Conservation (phyloP, 371 early-diverging fungal species). For the Mortierella sp. region DNA sequence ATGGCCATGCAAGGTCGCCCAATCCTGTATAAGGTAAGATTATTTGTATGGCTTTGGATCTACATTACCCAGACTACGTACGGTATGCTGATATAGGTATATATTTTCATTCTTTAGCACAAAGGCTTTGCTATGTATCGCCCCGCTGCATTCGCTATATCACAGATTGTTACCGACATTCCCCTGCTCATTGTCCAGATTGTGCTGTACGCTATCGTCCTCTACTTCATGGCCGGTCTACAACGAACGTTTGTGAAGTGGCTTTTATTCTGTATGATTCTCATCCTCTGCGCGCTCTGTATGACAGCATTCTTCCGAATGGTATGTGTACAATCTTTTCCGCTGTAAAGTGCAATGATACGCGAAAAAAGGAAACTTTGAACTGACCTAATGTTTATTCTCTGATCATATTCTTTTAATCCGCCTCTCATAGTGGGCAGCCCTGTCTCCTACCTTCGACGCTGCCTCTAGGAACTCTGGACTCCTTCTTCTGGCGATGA, state of each 20-base stretch:
- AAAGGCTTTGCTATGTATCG: conserved; percentile 66
- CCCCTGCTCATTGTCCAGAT: conserved; percentile 60
- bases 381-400: conserved; percentile 11
- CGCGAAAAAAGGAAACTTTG: too few species aligned
- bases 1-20: conserved; percentile 64
- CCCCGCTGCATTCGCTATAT: conserved; percentile 66
- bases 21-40: conserved; percentile 61
- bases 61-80: not conserved
- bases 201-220: conserved; percentile 62
- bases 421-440: conserved; percentile 46
- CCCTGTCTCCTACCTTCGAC: conserved; percentile 63
- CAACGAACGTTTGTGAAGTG: conserved; percentile 62
- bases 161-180: conserved; percentile 63
- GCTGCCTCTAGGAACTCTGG: conserved; percentile 67
- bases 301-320: conserved; percentile 70
- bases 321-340: conserved; percentile 16
- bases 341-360: too few species aligned
- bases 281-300: conserved; percentile 60
- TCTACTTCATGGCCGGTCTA: conserved; percentile 74
- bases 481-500: conserved; percentile 64
- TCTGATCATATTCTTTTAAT: conserved; percentile 25
- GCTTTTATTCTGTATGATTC: conserved; percentile 61
- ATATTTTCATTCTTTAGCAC: conserved; percentile 5
- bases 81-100: too few species aligned
- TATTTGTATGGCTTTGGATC: not conserved